Evolutionary conservation across 2,329 filamentous ascomycete genomes (phyloP), one percentile per base, ranked within the genome.

Genomic region (Pseudocercospora crystallina): DNA sequence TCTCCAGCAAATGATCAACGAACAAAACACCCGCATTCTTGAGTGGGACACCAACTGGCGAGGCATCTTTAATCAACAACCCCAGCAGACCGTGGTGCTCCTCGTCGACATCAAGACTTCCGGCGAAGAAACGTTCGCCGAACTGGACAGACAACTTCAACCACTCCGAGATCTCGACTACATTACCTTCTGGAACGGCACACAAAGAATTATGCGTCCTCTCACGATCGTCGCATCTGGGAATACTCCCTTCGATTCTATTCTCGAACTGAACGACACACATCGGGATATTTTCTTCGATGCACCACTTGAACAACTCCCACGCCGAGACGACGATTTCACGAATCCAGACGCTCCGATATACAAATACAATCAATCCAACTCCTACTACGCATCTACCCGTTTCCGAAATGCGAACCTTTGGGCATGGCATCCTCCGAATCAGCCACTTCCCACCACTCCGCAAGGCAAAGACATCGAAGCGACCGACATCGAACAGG

Each of bases 21-120:
- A 82, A 57, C 76, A 75, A 1, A 65, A 69, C 1, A 61, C 71
- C 4, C 77, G 80, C 54, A 26, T 7, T 26, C 20, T 26, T 7
- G 69, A 69, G 51, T 73, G 73, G 49, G 17, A 26, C 14, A 62
- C 58, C 2, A 3, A 26, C 3, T 56, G 63, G n/a, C 58, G 61
- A 26, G 85, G 85, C 10, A 70, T 89, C 9, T 76, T 75, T 40
- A 73, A 75, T 31, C 53, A 63, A 8, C 64, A 67, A 13, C 62
- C 67, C 0, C 54, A 51, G 7, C 66, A 69, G 32, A 65, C 80
- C 0, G 66, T 88, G 1, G 75, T 80, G 5, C 74, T 90, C 3
- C 74, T 89, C 5, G 76, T 90, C 33, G 86, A 90, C 65, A 70
- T 89, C 62, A 90, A 90, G 69, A 82, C 77, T 2, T 65, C 75